These are phyloP conservation scores for Boletus subluridellus DNA, from an alignment of 1,284 basidiomycete species.

Conservation along the genomic window DNA sequence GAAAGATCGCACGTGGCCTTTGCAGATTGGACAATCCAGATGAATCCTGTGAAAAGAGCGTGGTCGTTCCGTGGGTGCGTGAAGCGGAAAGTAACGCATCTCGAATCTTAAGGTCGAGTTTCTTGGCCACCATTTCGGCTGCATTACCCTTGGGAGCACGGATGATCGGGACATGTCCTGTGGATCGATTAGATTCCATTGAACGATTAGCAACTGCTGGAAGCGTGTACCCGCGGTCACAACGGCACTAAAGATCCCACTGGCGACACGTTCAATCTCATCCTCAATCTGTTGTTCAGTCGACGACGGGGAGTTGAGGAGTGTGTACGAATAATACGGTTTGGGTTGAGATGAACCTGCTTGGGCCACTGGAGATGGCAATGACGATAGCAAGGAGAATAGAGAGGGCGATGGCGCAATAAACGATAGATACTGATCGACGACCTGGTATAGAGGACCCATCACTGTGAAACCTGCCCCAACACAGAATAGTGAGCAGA, in stretches of 20 bases:
- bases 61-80: constrained; percentile 51
- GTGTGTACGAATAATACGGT: constrained; percentile 63
- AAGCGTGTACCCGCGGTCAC: constrained; percentile 76
- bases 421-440: constrained; percentile 97
- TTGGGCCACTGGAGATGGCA: constrained; percentile 34
- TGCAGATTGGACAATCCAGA: constrained; percentile 73
- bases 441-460: constrained; percentile 49
- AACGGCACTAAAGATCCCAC: constrained; percentile 90
- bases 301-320: constrained; percentile 91
- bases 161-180: constrained; percentile 92
- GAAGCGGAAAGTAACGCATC: constrained; percentile 87
- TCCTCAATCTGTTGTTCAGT: constrained; percentile 90
- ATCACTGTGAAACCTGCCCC: not conserved
- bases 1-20: constrained; percentile 65
- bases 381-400: constrained; percentile 78
- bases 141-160: constrained; percentile 94
- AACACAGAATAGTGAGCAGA: not conserved
- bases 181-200: not conserved
- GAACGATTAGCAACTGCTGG: not conserved
- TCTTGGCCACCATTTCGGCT: constrained; percentile 97
- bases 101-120: constrained; percentile 88
- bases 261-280: constrained; percentile 90
- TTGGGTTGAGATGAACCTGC: constrained; percentile 36
- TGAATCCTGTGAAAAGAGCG: constrained; percentile 70
- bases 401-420: constrained; percentile 92